Evolutionary conservation across 106 monocot species (phyloP), one percentile per base, ranked within the genome.

Genomic region (Apostasia shenzhenica): DNA sequence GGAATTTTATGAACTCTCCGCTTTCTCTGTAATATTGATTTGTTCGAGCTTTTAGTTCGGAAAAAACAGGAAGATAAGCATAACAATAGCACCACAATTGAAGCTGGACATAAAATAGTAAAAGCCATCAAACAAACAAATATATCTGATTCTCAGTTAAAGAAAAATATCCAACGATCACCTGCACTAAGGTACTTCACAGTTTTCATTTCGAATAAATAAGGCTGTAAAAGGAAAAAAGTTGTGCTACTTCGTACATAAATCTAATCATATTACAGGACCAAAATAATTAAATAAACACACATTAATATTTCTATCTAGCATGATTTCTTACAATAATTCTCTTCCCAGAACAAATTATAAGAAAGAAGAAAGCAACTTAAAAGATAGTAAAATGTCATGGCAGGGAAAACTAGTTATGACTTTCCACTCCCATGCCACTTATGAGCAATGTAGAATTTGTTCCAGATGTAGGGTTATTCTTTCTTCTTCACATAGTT

Each of bases 11-110:
- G 62, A 62, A 45, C 62, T 62, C 8, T 62, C 62, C 62, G 10
- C 62, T 62, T 62, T 62, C 45, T 62, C 62, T 62, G 62, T 43
- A 45, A 62, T 45, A 62, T 13, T 11, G 45, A 59, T 59, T 45
- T 13, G 12, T 62, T 62, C 44, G 44, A 26, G 26, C 26, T 26
- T 26, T 26, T 0, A 26, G 26, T 26, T 62, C n/a, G 38, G 6
- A 59, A 59, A 59, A 38, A 9, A 5, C 59, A 59, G 7, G 38
- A 59, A 62, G 62, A 2, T 1, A 13, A 45, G 45, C 42, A 62
- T 62, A 6, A 62, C 12, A 45, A 61, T 44, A 45, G 6, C 5
- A 62, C 8, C 3, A 62, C 10, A 45, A 62, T 26, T 26, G 26
- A 62, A 62, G 1, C 1, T 62, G 62, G 3, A 3, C 43, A 44